phyloP scores from a whole-genome alignment of 2,329 filamentous ascomycete species.

The Claviceps pusilla region DNA sequence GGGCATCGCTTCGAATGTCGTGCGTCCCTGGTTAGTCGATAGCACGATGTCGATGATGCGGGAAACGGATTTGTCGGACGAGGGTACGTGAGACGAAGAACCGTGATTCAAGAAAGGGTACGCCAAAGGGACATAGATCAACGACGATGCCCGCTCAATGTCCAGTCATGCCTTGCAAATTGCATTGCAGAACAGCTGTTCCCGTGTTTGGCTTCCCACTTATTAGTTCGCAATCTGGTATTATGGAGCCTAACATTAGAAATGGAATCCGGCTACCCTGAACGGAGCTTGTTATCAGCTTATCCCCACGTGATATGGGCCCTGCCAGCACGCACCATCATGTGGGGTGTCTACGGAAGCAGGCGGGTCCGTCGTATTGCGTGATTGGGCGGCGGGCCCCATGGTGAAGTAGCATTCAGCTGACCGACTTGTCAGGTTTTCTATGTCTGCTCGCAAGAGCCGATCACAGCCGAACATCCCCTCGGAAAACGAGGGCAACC shows the following conservation, averaged over 20 bases:
- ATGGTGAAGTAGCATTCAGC: no score
- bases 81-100: neutral
- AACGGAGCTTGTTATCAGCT: neutral
- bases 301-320: neutral
- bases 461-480: constrained; percentile 6
- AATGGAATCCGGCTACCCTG: neutral
- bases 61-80: neutral
- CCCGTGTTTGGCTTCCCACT: neutral
- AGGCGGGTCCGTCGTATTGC: neutral
- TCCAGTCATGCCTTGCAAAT: neutral
- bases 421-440: neutral
- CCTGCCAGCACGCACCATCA: no score
- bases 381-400: neutral
- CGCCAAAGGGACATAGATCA: neutral
- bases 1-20: constrained; percentile 5
- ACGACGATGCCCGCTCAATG: neutral
- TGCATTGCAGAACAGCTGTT: neutral
- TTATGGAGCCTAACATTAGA: neutral
- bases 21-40: neutral
- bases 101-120: no score
- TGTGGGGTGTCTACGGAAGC: no score
- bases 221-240: neutral
- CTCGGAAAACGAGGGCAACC: constrained; percentile 2
- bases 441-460: neutral
- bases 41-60: neutral